Evolutionary conservation across 164 flowering plant genomes (phyloP), one percentile per base, ranked within the genome.

Genomic region (Brasenia schreberi): DNA sequence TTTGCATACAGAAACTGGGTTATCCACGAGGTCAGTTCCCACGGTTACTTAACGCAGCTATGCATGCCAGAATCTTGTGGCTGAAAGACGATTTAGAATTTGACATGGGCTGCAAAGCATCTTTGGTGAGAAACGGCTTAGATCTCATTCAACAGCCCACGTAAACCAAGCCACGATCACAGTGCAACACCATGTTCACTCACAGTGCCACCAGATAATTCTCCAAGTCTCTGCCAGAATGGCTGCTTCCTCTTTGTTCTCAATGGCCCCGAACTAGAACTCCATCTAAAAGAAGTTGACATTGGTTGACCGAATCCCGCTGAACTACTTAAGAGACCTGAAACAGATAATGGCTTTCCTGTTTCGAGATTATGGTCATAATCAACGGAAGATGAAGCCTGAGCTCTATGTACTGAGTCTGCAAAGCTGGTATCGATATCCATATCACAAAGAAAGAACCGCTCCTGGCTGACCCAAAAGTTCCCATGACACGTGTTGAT

Each of bases 401-500:
- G 56, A 59, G 74, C 81, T 1, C 65, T 77, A 17, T 75, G 59
- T 42, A 73, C 74, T 7, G 87, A 84, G 62, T 49, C 63, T 5
- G 69, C 27, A 18, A 19, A 16, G 12, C 80, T 70, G 59, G 49
- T 78, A 61, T 72, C 70, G 3, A 71, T 69, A 61, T 82, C 85
- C 66, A 79, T 19, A 67, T 78, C 83, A 11, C 43, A 63, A 66
- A 74, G 69, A 44, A 88, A 81, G 19, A 77, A 65, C 63, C 83
- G 74, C 66, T 79, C 92, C 60, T 52, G 80, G 74, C 82, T 81
- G 43, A 72, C 14, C 98, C 98, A 62, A 94, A 88, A 52, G 98
- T 92, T 74, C 98, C 93, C 89, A 89, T 84, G 39, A 87, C 94
- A 10, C 90, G 91, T 43, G 98, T 87, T 3, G 98, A 88, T 67